phyloP scores from a whole-genome alignment of 2,329 filamentous ascomycete species.

The Nemania diffusa region DNA sequence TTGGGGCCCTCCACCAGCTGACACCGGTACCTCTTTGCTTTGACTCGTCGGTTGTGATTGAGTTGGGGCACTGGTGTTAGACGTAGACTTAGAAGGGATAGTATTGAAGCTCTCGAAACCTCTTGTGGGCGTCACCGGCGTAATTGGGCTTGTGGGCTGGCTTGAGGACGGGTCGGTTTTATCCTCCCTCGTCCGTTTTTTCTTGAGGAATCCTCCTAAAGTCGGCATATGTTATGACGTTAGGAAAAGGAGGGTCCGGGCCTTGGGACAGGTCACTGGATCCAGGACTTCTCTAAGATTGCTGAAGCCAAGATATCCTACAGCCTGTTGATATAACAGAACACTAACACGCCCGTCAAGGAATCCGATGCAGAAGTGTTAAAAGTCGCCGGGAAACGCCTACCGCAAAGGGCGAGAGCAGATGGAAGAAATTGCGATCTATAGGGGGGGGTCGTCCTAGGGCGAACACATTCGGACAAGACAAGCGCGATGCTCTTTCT shows the following conservation, averaged over 20 bases:
- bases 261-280: slow-evolving; percentile 38
- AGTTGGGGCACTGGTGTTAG: slow-evolving; percentile 39
- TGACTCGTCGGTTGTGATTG: slow-evolving; percentile 40
- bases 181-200: slow-evolving; percentile 97
- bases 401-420: slow-evolving; percentile 16
- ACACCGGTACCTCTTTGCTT: slow-evolving; percentile 42
- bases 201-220: slow-evolving; percentile 96
- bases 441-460: slow-evolving; percentile 10
- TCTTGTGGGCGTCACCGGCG: slow-evolving; percentile 67
- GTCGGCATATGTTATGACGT: slow-evolving; percentile 77
- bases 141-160: slow-evolving; percentile 72
- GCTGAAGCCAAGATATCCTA: slow-evolving; percentile 23
- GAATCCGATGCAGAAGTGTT: background rate
- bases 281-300: slow-evolving; percentile 17
- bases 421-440: slow-evolving; percentile 20
- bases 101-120: slow-evolving; percentile 59
- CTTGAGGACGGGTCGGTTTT: slow-evolving; percentile 75
- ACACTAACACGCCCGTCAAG: slow-evolving; percentile 7
- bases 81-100: slow-evolving; percentile 47
- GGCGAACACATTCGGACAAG: slow-evolving; percentile 22
- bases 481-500: slow-evolving; percentile 26
- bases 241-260: slow-evolving; percentile 44
- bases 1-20: slow-evolving; percentile 48
- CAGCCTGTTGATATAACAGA: slow-evolving; percentile 25
- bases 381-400: background rate